These are phyloP conservation scores for Camellia lanceoleosa DNA, from an alignment of 148 eudicot genomes.

Conservation along the genomic window DNA sequence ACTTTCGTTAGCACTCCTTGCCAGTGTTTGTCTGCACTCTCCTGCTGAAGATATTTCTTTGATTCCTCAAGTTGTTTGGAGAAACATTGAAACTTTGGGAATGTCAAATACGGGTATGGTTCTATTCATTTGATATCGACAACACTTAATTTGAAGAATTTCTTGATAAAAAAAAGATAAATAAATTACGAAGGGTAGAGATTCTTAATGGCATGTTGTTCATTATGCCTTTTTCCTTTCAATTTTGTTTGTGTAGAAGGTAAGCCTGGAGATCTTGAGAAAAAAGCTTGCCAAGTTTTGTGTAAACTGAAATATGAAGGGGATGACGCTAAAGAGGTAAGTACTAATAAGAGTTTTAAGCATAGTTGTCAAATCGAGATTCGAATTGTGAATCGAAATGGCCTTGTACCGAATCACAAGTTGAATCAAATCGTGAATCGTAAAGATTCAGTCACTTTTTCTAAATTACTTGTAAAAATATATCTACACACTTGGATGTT, in stretches of 20 bases:
- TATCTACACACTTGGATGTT: too few species aligned
- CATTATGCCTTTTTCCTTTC: not conserved
- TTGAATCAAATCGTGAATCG: too few species aligned
- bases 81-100: constrained; percentile 56
- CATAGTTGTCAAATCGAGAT: not conserved
- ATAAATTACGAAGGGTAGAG: not conserved
- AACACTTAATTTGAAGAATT: not conserved
- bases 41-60: constrained; percentile 61
- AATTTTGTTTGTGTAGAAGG: constrained; percentile 31
- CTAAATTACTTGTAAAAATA: too few species aligned
- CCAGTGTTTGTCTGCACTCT: constrained; percentile 66
- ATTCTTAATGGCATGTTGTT: not conserved
- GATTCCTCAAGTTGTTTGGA: constrained; percentile 70
- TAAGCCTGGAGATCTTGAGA: constrained; percentile 51
- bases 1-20: constrained; percentile 62
- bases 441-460: too few species aligned
- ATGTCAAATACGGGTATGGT: constrained; percentile 48
- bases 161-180: not conserved
- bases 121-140: not conserved
- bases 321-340: constrained; percentile 63
- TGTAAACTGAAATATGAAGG: constrained; percentile 53
- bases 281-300: constrained; percentile 64
- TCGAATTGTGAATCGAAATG: too few species aligned
- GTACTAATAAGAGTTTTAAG: not conserved
- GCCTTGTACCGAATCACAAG: too few species aligned